These are phyloP conservation scores for Hebeloma cylindrosporum DNA, from an alignment of 768 basidiomycete species.

Conservation along the genomic window DNA sequence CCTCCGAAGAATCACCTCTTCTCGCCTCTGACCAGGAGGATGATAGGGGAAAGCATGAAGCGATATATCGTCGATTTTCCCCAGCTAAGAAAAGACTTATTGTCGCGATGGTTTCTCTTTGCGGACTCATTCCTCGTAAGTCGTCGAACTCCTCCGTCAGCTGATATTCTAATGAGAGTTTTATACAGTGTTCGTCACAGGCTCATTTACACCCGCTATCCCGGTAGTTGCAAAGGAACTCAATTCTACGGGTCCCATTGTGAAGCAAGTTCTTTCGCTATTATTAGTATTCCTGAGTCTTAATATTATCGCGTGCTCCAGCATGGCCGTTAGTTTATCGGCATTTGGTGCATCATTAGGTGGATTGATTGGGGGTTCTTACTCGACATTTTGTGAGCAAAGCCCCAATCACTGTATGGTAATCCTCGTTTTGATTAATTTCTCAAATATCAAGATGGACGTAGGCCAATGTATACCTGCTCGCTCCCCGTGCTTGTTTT, in stretches of 20 bases:
- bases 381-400: constrained; percentile 39
- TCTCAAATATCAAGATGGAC: constrained; percentile 50
- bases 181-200: constrained; percentile 62
- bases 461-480: constrained; percentile 56
- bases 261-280: constrained; percentile 43
- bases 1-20: constrained; percentile 35
- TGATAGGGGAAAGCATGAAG: constrained; percentile 23
- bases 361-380: constrained; percentile 32
- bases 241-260: constrained; percentile 49
- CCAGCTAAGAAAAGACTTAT: constrained; percentile 50
- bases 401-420: not conserved
- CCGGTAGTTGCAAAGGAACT: constrained; percentile 72
- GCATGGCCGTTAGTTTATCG: constrained; percentile 37
- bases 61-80: constrained; percentile 61
- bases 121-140: constrained; percentile 63
- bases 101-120: constrained; percentile 55
- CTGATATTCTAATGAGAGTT: not conserved
- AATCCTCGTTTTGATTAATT: not conserved
- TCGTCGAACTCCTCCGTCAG: not conserved
- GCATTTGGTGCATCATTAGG: constrained; percentile 35
- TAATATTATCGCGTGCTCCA: constrained; percentile 8
- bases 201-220: constrained; percentile 72
- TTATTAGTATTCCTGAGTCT: not conserved
- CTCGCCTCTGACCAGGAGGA: constrained; percentile 23
- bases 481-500: constrained; percentile 58